Conservation (phyloP, 345 rosid species). For the Nasturtium officinale region DNA sequence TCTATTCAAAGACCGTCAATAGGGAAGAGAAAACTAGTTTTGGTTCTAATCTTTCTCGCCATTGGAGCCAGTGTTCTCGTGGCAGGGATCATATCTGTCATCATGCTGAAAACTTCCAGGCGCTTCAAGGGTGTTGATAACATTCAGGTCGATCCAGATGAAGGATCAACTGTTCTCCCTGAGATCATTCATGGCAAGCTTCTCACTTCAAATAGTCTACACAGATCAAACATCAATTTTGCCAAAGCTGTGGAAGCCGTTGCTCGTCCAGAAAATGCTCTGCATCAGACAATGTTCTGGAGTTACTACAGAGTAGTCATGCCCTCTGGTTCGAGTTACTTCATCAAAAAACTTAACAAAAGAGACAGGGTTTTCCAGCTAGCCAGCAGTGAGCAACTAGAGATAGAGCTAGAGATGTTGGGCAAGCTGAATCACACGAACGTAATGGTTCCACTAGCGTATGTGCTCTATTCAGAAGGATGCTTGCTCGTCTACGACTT, state of each 20-base stretch:
- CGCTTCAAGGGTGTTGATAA: slow-evolving; percentile 51
- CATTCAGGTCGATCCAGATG: slow-evolving; percentile 45
- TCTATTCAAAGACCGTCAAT: neutral
- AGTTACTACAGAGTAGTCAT: slow-evolving; percentile 72
- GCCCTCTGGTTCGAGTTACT: slow-evolving; percentile 77
- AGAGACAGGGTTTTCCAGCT: slow-evolving; percentile 75
- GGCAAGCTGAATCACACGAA: slow-evolving; percentile 82
- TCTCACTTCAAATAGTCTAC: slow-evolving; percentile 64
- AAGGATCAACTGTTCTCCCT: slow-evolving; percentile 50
- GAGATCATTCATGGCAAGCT: slow-evolving; percentile 58
- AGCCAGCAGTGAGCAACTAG: slow-evolving; percentile 65
- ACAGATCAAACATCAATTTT: slow-evolving; percentile 67
- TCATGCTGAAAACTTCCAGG: slow-evolving; percentile 44
- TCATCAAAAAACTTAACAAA: slow-evolving; percentile 74
- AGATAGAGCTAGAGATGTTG: slow-evolving; percentile 61
- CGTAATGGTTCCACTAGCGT: slow-evolving; percentile 85
- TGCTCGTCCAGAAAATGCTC: slow-evolving; percentile 52
- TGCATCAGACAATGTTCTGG: slow-evolving; percentile 63
- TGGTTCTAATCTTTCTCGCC: slow-evolving; percentile 43
- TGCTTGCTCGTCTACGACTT: slow-evolving; percentile 78
- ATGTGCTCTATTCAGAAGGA: slow-evolving; percentile 62
- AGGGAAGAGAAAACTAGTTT: slow-evolving; percentile 42
- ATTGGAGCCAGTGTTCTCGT: slow-evolving; percentile 47
- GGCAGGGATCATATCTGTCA: slow-evolving; percentile 40
- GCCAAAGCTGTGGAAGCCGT: slow-evolving; percentile 66